Percentiles rank a stretch among this genome's conserved stretches.
These are phyloP conservation scores for Colletotrichum trifolii DNA, from an alignment of 2,329 filamentous ascomycete species.

Conservation along the genomic window DNA sequence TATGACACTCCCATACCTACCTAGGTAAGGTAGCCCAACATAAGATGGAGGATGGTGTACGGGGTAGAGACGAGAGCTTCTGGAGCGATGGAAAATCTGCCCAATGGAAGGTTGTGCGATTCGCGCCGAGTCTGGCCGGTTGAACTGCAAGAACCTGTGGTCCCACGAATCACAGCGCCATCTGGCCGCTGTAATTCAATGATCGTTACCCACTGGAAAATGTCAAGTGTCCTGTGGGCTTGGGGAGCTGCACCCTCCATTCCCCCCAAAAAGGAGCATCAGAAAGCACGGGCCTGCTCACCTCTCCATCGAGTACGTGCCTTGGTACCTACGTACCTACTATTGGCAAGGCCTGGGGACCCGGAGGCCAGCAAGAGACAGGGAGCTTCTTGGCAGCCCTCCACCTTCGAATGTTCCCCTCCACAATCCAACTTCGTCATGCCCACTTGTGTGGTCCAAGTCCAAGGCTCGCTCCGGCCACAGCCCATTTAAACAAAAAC, in stretches of 20 bases:
- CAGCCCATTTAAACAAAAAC: constrained; percentile 36
- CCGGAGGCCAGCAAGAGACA: constrained; percentile 22
- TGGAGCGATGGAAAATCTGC: constrained; percentile 2
- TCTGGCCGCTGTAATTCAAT: constrained; percentile 8
- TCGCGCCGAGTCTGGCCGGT: constrained; percentile 21
- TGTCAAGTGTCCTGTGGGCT: constrained; percentile 9
- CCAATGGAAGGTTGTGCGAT: constrained; percentile 17
- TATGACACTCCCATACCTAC: too few relatives aligned
- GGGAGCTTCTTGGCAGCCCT: constrained; percentile 36
- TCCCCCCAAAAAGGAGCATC: constrained; percentile 9
- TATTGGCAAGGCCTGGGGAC: constrained; percentile 3
- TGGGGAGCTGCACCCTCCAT: constrained; percentile 21
- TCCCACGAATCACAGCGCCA: constrained; percentile 25
- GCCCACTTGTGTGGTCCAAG: constrained; percentile 36
- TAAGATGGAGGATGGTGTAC: constrained; percentile 5
- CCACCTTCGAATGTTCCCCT: constrained; percentile 32
- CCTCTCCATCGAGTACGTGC: constrained; percentile 6
- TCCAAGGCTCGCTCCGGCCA: constrained; percentile 35
- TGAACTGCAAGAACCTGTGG: background rate
- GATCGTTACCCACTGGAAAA: constrained; percentile 9
- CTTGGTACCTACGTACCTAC: too few relatives aligned
- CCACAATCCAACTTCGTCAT: constrained; percentile 38
- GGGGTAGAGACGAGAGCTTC: background rate
- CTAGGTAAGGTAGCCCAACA: background rate
- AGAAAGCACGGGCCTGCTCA: constrained; percentile 30